phyloP scores from a whole-genome alignment of 2,329 filamentous ascomycete species.

The Stemphylium beticola region DNA sequence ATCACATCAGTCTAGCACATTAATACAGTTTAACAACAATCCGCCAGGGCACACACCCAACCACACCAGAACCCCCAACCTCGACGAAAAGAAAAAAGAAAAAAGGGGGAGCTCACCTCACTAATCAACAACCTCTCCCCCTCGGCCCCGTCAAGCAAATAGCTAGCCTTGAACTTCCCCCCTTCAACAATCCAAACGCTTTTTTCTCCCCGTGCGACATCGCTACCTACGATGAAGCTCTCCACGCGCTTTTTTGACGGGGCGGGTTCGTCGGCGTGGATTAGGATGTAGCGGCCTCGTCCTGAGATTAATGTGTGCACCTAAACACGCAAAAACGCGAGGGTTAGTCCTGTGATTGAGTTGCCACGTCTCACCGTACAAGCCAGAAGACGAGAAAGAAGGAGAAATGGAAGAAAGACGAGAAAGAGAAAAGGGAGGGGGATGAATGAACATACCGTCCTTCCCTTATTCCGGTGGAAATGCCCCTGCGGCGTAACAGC shows the following conservation, averaged over 20 bases:
- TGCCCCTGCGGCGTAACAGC: constrained; percentile 61
- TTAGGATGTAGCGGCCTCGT: constrained; percentile 67
- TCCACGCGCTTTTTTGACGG: constrained; percentile 64
- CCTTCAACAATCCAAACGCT: constrained; percentile 74
- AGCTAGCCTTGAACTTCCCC: constrained; percentile 70
- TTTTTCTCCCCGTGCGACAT: constrained; percentile 64
- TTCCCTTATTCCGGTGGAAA: constrained; percentile 68
- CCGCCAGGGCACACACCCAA: background rate
- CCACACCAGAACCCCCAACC: too few relatives aligned
- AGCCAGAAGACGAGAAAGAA: background rate
- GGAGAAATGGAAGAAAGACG: too few relatives aligned
- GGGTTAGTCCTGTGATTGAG: too few relatives aligned
- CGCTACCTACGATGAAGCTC: constrained; percentile 66
- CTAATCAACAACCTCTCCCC: constrained; percentile 66
- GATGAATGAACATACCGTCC: constrained; percentile 57
- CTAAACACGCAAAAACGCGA: background rate
- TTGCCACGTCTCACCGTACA: too few relatives aligned
- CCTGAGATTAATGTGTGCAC: constrained; percentile 70
- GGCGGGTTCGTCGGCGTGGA: constrained; percentile 62
- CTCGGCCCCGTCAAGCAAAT: constrained; percentile 56
- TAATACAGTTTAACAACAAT: background rate
- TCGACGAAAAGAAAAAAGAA: background rate
- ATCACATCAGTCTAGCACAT: too few relatives aligned
- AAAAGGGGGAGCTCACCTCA: constrained; percentile 52
- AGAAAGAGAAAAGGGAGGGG: too few relatives aligned